phyloP scores from a whole-genome alignment of 257 asterid genomes.

The Solanum appendiculatum region DNA sequence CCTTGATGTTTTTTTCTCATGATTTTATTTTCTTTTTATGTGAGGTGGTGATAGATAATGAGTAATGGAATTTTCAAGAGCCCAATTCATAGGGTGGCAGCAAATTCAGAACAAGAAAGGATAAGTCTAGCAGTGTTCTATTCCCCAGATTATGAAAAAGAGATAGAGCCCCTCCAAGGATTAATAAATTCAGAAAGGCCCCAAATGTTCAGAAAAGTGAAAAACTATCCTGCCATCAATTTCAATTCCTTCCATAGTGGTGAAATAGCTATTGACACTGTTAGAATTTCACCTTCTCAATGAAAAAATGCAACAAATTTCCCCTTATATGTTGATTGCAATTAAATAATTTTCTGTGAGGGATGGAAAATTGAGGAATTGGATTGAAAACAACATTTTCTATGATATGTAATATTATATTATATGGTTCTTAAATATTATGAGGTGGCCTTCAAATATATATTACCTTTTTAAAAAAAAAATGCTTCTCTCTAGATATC shows the following conservation, averaged over 20 bases:
- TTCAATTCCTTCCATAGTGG: background rate
- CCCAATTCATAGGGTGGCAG: background rate
- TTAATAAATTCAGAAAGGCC: background rate
- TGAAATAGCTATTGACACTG: background rate
- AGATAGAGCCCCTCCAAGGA: background rate
- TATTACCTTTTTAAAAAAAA: rapidly evolving
- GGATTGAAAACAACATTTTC: background rate
- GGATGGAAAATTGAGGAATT: background rate
- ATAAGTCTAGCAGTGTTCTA: background rate
- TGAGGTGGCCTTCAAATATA: background rate
- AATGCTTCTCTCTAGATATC: too few relatives aligned
- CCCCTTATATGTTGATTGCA: background rate
- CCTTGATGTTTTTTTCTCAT: background rate
- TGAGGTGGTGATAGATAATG: background rate
- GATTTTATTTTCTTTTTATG: background rate
- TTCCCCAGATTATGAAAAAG: background rate
- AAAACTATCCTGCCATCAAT: background rate
- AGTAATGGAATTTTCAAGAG: background rate
- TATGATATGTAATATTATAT: background rate
- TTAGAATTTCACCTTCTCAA: background rate
- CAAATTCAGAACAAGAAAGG: background rate
- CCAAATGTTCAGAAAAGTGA: background rate
- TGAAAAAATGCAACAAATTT: background rate
- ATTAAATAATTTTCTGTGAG: background rate
- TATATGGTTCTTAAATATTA: background rate